A percentile compares a stretch with the other conserved stretches of the same genome.
Evolutionary conservation across 2,329 filamentous ascomycete species (phyloP).

Genomic region (Zymoseptoria pseudotritici): DNA sequence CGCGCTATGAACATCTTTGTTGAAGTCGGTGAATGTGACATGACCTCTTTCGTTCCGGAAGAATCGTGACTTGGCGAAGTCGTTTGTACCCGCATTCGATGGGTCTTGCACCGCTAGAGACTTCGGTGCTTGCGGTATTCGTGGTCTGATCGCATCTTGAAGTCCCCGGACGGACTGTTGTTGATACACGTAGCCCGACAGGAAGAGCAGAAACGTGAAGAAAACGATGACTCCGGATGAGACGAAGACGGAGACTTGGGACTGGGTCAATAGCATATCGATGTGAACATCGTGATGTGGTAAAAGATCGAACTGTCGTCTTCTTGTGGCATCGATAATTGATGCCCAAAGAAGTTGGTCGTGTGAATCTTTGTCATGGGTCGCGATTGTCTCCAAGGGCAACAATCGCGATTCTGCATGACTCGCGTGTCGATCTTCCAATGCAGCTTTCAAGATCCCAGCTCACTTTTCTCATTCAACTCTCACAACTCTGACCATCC

Average conservation of each 20-base stretch:
- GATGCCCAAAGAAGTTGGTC: background rate
- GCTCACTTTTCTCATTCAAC: background rate
- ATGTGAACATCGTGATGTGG: background rate
- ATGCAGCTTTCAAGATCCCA: background rate
- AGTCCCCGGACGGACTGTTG: constrained; percentile 76
- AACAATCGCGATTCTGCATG: constrained; percentile 1
- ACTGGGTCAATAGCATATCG: constrained; percentile 42
- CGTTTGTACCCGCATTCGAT: constrained; percentile 6
- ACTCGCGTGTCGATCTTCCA: background rate
- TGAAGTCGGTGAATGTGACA: constrained; percentile 23
- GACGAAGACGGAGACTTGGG: constrained; percentile 62
- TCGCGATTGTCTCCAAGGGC: background rate
- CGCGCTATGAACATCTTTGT: constrained; percentile 17
- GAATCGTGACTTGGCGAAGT: constrained; percentile 21
- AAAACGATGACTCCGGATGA: constrained; percentile 59
- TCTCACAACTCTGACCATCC: background rate
- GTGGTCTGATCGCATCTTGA: constrained; percentile 61
- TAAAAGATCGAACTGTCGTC: background rate
- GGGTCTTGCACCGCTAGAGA: constrained; percentile 6
- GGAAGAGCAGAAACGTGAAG: constrained; percentile 75
- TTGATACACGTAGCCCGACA: constrained; percentile 80
- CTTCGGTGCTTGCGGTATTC: constrained; percentile 36
- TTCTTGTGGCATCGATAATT: background rate
- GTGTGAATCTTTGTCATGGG: background rate
- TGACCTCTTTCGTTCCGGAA: constrained; percentile 20